Conservation (phyloP, 495 filamentous ascomycete genomes). For the Hyaloscypha variabilis region DNA sequence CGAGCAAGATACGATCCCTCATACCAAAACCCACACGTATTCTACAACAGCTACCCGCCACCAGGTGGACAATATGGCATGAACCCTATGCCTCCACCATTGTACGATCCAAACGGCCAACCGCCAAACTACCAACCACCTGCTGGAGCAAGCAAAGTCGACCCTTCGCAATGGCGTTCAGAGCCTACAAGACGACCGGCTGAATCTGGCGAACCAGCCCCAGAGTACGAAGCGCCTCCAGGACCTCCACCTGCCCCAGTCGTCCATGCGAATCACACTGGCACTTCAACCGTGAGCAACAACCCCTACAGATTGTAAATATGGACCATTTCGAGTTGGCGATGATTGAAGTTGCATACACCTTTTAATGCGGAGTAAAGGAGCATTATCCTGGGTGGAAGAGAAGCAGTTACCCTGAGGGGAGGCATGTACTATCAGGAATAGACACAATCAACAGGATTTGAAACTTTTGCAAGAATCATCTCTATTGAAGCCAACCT, state of each 20-base stretch:
- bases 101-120: slow-evolving; percentile 42
- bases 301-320: slow-evolving; percentile 34
- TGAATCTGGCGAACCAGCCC: slow-evolving; percentile 37
- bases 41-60: slow-evolving; percentile 36
- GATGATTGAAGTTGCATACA: slow-evolving; percentile 2
- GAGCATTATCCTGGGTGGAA: slow-evolving; percentile 12
- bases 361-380: slow-evolving; percentile 29
- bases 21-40: slow-evolving; percentile 44
- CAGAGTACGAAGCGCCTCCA: slow-evolving; percentile 37
- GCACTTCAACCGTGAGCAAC: slow-evolving; percentile 25
- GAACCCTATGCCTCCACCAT: slow-evolving; percentile 39
- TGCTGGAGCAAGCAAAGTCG: slow-evolving; percentile 55
- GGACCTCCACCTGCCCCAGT: slow-evolving; percentile 48
- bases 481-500: slow-evolving; percentile 29
- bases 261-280: slow-evolving; percentile 28
- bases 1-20: slow-evolving; percentile 56
- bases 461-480: slow-evolving; percentile 21
- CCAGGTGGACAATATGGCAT: slow-evolving; percentile 49
- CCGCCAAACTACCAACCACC: slow-evolving; percentile 62
- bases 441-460: slow-evolving; percentile 29
- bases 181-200: slow-evolving; percentile 32
- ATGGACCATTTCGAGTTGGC: not conserved
- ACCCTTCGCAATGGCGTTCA: slow-evolving; percentile 51
- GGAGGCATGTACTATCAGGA: slow-evolving; percentile 30
- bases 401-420: slow-evolving; percentile 1